These are phyloP conservation scores for Fusarium solani-melongenae DNA, from an alignment of 2,329 filamentous ascomycete genomes.

Conservation along the genomic window DNA sequence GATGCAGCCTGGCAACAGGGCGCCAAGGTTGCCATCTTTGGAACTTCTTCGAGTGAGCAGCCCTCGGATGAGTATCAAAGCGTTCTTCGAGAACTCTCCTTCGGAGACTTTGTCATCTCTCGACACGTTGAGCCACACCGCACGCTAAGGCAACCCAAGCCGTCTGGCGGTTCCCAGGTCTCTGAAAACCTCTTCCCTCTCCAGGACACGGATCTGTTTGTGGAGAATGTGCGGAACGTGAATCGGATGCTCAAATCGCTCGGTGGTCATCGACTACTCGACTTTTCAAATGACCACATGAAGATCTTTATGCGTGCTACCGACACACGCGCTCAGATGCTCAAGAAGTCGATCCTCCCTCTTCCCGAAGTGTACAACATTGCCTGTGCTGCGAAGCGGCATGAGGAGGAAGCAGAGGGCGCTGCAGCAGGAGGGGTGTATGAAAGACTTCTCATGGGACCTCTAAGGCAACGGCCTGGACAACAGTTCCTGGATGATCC, in stretches of 20 bases:
- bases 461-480: conserved; percentile 46
- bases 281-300: conserved; percentile 40
- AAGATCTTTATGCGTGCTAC: conserved; percentile 43
- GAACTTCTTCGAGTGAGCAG: conserved; percentile 74
- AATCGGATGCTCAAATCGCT: conserved; percentile 58
- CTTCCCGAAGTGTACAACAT: conserved; percentile 54
- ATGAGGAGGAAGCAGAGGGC: conserved; percentile 34
- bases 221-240: conserved; percentile 60
- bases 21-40: conserved; percentile 79
- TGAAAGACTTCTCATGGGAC: conserved; percentile 48
- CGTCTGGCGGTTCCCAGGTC: conserved; percentile 33
- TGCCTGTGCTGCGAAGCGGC: conserved; percentile 47
- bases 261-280: conserved; percentile 38
- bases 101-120: conserved; percentile 54
- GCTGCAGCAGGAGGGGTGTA: conserved; percentile 42
- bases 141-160: conserved; percentile 42
- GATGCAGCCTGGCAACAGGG: conserved; percentile 78
- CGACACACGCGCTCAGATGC: conserved; percentile 42
- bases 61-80: conserved; percentile 56
- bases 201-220: conserved; percentile 53
- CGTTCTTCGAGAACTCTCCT: conserved; percentile 53
- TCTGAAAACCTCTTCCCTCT: conserved; percentile 40
- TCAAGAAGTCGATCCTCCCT: conserved; percentile 51
- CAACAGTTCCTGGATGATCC: conserved; percentile 47
- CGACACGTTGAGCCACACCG: conserved; percentile 47